These are phyloP conservation scores for Sugiyamaella boreocaroliniensis DNA, from an alignment of 805 yeast species.

Conservation along the genomic window DNA sequence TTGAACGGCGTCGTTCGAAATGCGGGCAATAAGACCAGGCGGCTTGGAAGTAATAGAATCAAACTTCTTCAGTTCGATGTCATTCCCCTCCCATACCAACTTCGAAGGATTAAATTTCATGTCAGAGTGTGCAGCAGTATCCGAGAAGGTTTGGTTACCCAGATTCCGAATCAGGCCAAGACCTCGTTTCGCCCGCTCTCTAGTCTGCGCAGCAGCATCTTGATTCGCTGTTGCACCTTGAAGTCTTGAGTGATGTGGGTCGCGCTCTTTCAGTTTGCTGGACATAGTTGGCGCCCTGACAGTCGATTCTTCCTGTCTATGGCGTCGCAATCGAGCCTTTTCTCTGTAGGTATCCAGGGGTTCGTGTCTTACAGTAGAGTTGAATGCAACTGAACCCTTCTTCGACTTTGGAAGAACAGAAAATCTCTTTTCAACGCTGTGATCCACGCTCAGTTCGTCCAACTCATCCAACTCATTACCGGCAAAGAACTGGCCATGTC, in stretches of 20 bases:
- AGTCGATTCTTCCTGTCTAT: slow-evolving; percentile 5
- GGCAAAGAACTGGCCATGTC: slow-evolving; percentile 17
- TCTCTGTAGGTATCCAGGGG: neutral
- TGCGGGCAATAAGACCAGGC: slow-evolving; percentile 32
- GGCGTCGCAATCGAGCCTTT: neutral
- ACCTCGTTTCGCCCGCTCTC: neutral
- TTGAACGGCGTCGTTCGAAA: slow-evolving; percentile 35
- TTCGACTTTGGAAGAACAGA: slow-evolving; percentile 1
- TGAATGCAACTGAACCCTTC: neutral
- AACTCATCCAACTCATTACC: slow-evolving; percentile 26
- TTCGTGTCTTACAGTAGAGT: neutral
- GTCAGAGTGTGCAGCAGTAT: slow-evolving; percentile 19
- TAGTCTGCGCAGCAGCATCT: too few species aligned
- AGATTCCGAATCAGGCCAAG: slow-evolving; percentile 20
- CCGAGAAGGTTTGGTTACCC: slow-evolving; percentile 15
- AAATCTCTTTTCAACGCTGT: neutral
- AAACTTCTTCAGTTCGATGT: slow-evolving; percentile 47
- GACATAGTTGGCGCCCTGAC: slow-evolving; percentile 8
- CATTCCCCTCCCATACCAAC: slow-evolving; percentile 61
- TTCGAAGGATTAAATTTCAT: slow-evolving; percentile 51
- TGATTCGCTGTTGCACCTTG: slow-evolving; percentile 1
- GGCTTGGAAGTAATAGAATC: slow-evolving; percentile 31
- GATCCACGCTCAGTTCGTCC: slow-evolving; percentile 20
- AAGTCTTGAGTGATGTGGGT: neutral
- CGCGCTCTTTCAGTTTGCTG: slow-evolving; percentile 3